Evolutionary conservation across 495 filamentous ascomycete species (phyloP).

Genomic region (Aspergillus saccharolyticus): DNA sequence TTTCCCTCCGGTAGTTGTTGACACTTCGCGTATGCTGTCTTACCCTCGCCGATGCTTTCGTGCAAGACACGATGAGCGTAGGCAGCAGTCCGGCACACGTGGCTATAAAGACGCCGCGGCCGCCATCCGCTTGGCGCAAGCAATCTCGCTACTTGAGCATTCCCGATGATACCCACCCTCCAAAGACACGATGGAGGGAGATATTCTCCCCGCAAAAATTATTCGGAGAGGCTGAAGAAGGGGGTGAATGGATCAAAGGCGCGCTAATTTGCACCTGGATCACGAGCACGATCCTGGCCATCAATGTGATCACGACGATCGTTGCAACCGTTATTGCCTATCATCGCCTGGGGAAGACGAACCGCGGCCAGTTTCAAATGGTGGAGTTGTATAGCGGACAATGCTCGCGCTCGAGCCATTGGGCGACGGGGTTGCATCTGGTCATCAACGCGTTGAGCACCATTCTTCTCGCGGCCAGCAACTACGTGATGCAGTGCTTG

Average conservation of each 20-base stretch:
- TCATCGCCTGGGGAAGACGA: background rate
- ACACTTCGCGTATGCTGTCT: background rate
- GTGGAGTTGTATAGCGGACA: background rate
- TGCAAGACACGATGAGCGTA: background rate
- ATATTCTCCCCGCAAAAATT: background rate
- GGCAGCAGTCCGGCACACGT: background rate
- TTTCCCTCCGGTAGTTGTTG: background rate
- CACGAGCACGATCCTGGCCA: background rate
- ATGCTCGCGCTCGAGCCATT: background rate
- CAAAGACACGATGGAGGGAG: background rate
- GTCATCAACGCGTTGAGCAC: conserved; percentile 8
- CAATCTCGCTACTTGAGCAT: background rate
- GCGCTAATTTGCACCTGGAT: background rate
- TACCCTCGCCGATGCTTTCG: background rate
- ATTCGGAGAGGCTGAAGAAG: background rate
- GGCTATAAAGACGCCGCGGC: background rate
- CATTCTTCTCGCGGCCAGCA: conserved; percentile 5
- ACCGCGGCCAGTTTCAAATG: background rate
- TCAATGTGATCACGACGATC: background rate
- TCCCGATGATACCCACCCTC: background rate
- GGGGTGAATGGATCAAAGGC: background rate
- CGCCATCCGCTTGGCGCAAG: background rate
- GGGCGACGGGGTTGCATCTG: conserved; percentile 1
- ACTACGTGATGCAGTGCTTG: conserved; percentile 8
- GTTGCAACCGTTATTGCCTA: background rate